Conservation (phyloP, 2,329 filamentous ascomycete species). For the Pestalotiopsis sp. region DNA sequence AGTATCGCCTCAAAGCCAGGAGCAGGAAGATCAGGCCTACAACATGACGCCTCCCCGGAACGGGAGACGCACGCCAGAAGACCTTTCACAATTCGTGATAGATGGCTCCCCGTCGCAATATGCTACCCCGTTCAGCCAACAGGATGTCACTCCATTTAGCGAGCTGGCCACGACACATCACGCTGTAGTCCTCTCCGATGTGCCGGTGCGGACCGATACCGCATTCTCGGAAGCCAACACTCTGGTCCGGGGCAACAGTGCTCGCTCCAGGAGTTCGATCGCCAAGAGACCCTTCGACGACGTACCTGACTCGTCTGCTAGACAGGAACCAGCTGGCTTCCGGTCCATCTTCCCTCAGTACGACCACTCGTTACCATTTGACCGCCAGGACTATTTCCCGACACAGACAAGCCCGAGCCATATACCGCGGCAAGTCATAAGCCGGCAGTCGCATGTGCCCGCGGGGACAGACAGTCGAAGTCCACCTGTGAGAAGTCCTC, state of each 20-base stretch:
- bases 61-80: slow-evolving; percentile 28
- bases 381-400: slow-evolving; percentile 72
- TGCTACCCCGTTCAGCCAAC: slow-evolving; percentile 27
- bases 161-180: slow-evolving; percentile 37
- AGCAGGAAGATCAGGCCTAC: slow-evolving; percentile 26
- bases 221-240: slow-evolving; percentile 54
- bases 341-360: slow-evolving; percentile 79
- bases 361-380: slow-evolving; percentile 66
- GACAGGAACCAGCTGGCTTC: slow-evolving; percentile 42
- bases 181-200: slow-evolving; percentile 41
- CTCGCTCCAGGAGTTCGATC: slow-evolving; percentile 57
- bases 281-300: slow-evolving; percentile 53
- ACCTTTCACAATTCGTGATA: slow-evolving; percentile 30
- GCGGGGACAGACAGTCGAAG: slow-evolving; percentile 30
- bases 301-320: slow-evolving; percentile 27
- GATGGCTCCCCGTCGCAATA: slow-evolving; percentile 27
- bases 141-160: slow-evolving; percentile 24
- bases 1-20: slow-evolving; percentile 27
- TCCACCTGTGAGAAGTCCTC: slow-evolving; percentile 30
- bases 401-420: slow-evolving; percentile 65
- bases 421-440: slow-evolving; percentile 67
- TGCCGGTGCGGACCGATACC: slow-evolving; percentile 50
- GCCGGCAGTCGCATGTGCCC: slow-evolving; percentile 62
- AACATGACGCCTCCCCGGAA: slow-evolving; percentile 33
- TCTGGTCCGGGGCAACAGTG: slow-evolving; percentile 51